These are phyloP conservation scores for Otatea glauca DNA, from an alignment of 176 grass and related monocot genomes.

Conservation along the genomic window DNA sequence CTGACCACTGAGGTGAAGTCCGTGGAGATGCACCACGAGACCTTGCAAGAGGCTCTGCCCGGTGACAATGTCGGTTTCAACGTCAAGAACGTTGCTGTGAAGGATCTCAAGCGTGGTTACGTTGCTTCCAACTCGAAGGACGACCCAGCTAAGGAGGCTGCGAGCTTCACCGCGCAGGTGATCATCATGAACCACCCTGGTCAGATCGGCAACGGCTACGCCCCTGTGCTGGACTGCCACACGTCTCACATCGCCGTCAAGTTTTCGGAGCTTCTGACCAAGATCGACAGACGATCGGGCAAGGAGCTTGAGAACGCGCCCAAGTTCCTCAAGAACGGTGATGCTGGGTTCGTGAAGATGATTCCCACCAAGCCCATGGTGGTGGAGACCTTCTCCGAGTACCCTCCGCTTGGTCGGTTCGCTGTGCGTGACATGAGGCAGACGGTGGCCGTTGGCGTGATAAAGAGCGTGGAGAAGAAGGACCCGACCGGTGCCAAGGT, in stretches of 20 bases:
- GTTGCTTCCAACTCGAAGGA: slow-evolving; percentile 78
- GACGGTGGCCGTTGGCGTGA: slow-evolving; percentile 73
- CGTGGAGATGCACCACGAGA: slow-evolving; percentile 88
- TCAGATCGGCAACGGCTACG: slow-evolving; percentile 71
- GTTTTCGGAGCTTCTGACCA: slow-evolving; percentile 74
- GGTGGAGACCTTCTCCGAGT: slow-evolving; percentile 63
- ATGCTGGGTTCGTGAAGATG: slow-evolving; percentile 74
- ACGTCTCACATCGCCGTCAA: slow-evolving; percentile 78
- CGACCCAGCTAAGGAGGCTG: slow-evolving; percentile 70
- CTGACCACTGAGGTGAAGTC: slow-evolving; percentile 85
- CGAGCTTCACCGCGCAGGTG: slow-evolving; percentile 70
- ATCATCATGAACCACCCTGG: slow-evolving; percentile 89
- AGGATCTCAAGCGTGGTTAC: slow-evolving; percentile 73
- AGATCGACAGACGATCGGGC: slow-evolving; percentile 70
- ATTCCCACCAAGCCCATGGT: slow-evolving; percentile 82
- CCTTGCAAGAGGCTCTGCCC: slow-evolving; percentile 61
- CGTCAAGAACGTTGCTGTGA: slow-evolving; percentile 77
- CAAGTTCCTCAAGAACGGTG: slow-evolving; percentile 81
- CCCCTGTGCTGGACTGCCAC: slow-evolving; percentile 75
- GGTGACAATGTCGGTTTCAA: slow-evolving; percentile 80
- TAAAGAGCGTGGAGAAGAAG: slow-evolving; percentile 78
- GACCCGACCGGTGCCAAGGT: slow-evolving; percentile 70
- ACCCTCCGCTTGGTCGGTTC: slow-evolving; percentile 70
- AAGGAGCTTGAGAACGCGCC: slow-evolving; percentile 75
- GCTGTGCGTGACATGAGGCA: slow-evolving; percentile 78